These are phyloP conservation scores for Xylogone sp. DNA, from an alignment of 2,329 filamentous ascomycete genomes.

Conservation along the genomic window DNA sequence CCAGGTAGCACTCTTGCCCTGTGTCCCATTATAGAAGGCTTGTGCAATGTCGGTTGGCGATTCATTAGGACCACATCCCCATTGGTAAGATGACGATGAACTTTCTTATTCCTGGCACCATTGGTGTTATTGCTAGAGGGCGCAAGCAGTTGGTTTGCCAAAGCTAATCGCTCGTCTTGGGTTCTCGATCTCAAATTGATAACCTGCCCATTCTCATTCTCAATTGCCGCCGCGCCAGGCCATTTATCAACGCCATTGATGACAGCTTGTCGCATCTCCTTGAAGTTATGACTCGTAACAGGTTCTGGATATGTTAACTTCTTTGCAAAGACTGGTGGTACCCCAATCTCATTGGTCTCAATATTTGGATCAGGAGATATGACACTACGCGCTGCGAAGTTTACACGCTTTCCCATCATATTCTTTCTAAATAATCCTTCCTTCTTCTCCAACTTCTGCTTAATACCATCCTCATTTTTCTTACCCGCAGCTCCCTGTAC, in stretches of 20 bases:
- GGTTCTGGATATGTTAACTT: slow-evolving; percentile 97
- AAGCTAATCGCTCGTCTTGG: slow-evolving; percentile 77
- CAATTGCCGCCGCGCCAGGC: slow-evolving; percentile 90
- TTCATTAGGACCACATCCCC: slow-evolving; percentile 99
- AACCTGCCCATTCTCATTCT: slow-evolving; percentile 92
- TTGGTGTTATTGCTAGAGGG: slow-evolving; percentile 72
- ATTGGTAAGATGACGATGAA: slow-evolving; percentile 91
- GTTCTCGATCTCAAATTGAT: slow-evolving; percentile 85
- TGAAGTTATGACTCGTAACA: slow-evolving; percentile 95
- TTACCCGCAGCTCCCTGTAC: slow-evolving; percentile 73
- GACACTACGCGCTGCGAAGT: slow-evolving; percentile 94
- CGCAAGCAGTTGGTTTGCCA: slow-evolving; percentile 90
- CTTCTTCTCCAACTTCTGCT: slow-evolving; percentile 97
- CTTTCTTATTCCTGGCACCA: slow-evolving; percentile 87
- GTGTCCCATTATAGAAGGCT: slow-evolving; percentile 98
- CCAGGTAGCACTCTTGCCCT: slow-evolving; percentile 86
- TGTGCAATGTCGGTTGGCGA: slow-evolving; percentile 94
- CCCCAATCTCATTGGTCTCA: slow-evolving; percentile 97
- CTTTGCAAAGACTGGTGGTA: slow-evolving; percentile 94
- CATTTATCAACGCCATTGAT: slow-evolving; percentile 92
- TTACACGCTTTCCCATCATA: slow-evolving; percentile 99
- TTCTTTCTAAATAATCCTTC: slow-evolving; percentile 98
- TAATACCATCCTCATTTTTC: slow-evolving; percentile 87
- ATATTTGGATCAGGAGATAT: slow-evolving; percentile 98
- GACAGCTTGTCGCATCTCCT: slow-evolving; percentile 91